These are phyloP conservation scores for Carex pumila DNA, from an alignment of 176 grass and related monocot genomes.

Conservation along the genomic window DNA sequence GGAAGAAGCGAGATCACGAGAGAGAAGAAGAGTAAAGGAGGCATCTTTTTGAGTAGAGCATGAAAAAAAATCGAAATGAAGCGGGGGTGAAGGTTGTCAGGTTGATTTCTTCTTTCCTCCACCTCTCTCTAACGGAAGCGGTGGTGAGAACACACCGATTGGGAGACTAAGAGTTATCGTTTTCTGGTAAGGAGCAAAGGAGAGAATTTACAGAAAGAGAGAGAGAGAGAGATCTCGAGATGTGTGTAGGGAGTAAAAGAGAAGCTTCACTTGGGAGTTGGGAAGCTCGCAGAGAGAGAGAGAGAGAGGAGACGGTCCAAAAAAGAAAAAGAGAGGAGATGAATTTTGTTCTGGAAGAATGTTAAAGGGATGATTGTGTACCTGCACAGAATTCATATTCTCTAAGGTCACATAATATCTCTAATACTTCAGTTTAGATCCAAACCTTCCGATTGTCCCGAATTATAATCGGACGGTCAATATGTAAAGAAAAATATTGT, in stretches of 20 bases:
- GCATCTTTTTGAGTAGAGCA: not conserved
- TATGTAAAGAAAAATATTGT: too few relatives aligned
- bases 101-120: not conserved
- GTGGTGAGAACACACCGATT: not conserved
- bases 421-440: too few relatives aligned
- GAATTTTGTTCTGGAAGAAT: not conserved
- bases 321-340: not conserved
- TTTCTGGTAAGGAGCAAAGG: not conserved
- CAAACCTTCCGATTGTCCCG: too few relatives aligned
- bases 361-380: not conserved
- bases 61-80: not conserved
- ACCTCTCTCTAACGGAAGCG: not conserved
- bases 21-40: not conserved
- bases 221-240: not conserved
- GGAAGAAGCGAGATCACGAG: not conserved
- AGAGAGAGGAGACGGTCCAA: not conserved
- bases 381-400: too few relatives aligned
- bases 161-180: too few relatives aligned
- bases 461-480: too few relatives aligned
- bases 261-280: constrained; percentile 17
- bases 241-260: not conserved
- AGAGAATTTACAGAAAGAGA: not conserved
- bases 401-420: too few relatives aligned
- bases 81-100: not conserved
- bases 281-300: not conserved